Evolutionary conservation across 495 filamentous ascomycete species (phyloP), one percentile per base, ranked within the genome.

Genomic region (Glonium stellatum): DNA sequence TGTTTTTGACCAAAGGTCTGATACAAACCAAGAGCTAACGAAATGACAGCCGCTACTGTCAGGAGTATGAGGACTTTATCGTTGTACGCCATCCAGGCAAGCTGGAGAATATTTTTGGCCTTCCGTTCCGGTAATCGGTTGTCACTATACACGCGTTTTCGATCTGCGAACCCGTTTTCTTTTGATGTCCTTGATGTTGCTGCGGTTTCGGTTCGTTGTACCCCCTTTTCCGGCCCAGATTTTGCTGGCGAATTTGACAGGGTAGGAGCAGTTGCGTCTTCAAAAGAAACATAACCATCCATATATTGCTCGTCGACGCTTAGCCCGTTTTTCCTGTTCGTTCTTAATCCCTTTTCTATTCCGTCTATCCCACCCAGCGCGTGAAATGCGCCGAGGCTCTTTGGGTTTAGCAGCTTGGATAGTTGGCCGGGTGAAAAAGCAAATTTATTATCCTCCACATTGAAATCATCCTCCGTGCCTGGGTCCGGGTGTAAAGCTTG

Each of bases 41-140:
- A 95, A 37, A 96, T 82, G 27, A 84, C 76, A 6, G 90, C 92
- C 4, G 91, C 90, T 48, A 85, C 73, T 0, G 87, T 88, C 56
- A 96, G 76, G 5, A 96, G 73, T 51, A 92, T 86, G 15, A 93
- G 72, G 21, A 93, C 86, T 61, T 90, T 91, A 71, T 95, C 89
- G 52, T 90, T 87, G 65, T 87, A 89, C 2, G 88, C 87, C 67
- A 88, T 85, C 88, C 88, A 93, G 41, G 88, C 86, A 19, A 92
- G 73, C 65, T 82, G 74, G 63, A 85, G 82, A 51, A 93, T 84
- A 27, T 78, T 81, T 66, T 90, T 91, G 10, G 84, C 69, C 67
- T 88, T 90, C 61, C 81, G 82, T 61, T 83, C 82, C 0, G 89
- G 89, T 11, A 95, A 72, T 3, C 79, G 72, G 61, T 93, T 95